phyloP scores from a whole-genome alignment of 73 alveolate species.

The Paramecium caudatum region DNA sequence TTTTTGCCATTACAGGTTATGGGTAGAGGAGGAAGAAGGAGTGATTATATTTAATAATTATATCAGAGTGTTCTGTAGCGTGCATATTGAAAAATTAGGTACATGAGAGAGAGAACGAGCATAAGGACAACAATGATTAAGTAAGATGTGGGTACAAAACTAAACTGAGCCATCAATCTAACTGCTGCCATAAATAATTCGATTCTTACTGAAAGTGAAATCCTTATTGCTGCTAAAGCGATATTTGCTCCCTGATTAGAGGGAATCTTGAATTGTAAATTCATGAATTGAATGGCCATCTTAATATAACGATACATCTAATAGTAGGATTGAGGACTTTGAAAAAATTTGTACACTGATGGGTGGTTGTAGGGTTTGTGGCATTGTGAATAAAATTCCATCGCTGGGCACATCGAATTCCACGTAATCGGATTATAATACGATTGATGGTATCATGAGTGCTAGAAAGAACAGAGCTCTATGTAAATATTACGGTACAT shows the following conservation, averaged over 20 bases:
- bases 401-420: not conserved
- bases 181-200: not conserved
- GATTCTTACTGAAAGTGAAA: not conserved
- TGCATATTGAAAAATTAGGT: not conserved
- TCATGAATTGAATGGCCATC: not conserved
- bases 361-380: conserved; percentile 38
- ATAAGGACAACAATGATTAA: conserved; percentile 1
- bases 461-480: conserved; percentile 13
- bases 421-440: conserved; percentile 4
- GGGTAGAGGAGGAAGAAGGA: conserved; percentile 1
- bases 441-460: conserved; percentile 37
- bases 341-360: conserved; percentile 33
- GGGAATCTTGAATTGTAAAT: conserved; percentile 1
- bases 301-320: not conserved
- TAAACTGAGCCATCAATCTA: conserved; percentile 39
- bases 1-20: not conserved
- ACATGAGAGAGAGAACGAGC: not conserved
- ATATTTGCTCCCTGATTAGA: not conserved
- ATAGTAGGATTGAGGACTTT: not conserved
- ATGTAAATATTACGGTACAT: not conserved
- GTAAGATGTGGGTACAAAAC: conserved; percentile 7
- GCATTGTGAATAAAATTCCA: not conserved
- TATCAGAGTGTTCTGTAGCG: conserved; percentile 36
- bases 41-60: conserved; percentile 2
- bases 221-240: not conserved